Base-by-base conservation (phyloP, 257 asterid species). In the Solanum dulcamara region DNA sequence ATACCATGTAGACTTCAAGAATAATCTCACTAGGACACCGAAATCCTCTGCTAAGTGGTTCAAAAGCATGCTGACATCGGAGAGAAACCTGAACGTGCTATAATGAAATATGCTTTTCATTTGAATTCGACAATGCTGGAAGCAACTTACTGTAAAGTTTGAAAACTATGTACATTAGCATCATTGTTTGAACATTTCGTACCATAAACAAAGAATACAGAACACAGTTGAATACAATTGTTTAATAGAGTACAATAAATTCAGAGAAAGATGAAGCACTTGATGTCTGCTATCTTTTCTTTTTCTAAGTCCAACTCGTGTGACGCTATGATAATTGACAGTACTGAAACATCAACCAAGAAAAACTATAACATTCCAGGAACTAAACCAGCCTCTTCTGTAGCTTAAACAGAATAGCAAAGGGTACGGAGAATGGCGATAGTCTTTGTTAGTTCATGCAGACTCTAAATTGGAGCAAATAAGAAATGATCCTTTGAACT, bases 31-130 rank as follows among this genome's bases (percentile, higher is more conserved):
- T 3, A 94, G 99, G 85, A 92, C 91, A 81, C 96, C 97, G 1
- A 96, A 96, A 80, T 90, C 96, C 46, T 96, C 98, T 32, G 97
- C 88, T 37, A 88, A 89, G 13, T 94, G 99, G 99, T 94, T 96
- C 83, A 89, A 66, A 50, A 86, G 80, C 86, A 90, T 94, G 91
- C 89, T 94, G 60, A 72, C 83, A 26, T 84, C 93, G 57, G 86
- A 48, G 37, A 18, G 30, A 79, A 30, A 26, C 35, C 60, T 75
- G 3, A 10, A 48, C 44, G 24, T 17, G 14, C 9, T 28, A 18
- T 28, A 9, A 48, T 48, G 30, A 79, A 30, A 8, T 30, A 1
- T 48, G 64, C 1, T 48, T 28, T 46, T 28, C 28, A 32, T 48
- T 46, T 75, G 81, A 7, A 12, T 22, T 1, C 4, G 33, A 28